Evolutionary conservation across 2,329 filamentous ascomycete species (phyloP), one percentile per base, ranked within the genome.

Genomic region (Rugonectria rugulosa): DNA sequence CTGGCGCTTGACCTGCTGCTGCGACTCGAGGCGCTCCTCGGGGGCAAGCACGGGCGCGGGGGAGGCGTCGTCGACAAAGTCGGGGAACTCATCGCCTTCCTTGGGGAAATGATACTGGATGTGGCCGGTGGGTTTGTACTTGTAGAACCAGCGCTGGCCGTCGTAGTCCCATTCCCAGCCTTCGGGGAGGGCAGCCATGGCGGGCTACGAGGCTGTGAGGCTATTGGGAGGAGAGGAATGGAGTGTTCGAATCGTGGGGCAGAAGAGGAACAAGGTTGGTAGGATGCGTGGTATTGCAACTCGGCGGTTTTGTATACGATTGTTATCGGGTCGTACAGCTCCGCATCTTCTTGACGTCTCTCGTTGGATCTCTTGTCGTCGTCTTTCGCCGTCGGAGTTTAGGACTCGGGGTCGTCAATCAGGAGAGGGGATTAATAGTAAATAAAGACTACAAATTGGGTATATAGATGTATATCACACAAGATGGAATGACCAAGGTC

Each of bases 151-250:
- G 21, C 83, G 78, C 17, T 61, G 63, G 48, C 82, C 82, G 60
- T 86, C 83, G 62, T 85, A 85, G 68, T 85, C 83, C 65, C 73
- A 77, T 53, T 84, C 81, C 83, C 83, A 86, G 50, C 80, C 80
- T 7, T 76, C 72, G 2, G 81, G 81, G 26, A 86, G 78, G 43
- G 69, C 72, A 17, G 67, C 49, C 70, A 73, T 73, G 27, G 43
- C 62, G 43, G 11, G 26, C 27, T 26, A 14, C 20, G 11, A 19
- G 15, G 34, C 14, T 29, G 15, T 26, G 17, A 15, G n/a, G 46
- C 21, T 19, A n/a, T n/a, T n/a, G n/a, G n/a, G n/a, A 10, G 26
- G 29, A 31, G 37, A 32, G 15, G 38, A 15, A 23, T 23, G n/a
- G 29, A 21, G 27, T n/a, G 41, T 34, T 37, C 23, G 48, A 29